Evolutionary conservation across 116 monocot genomes (phyloP).

Genomic region (Trichopus zeylanicus): DNA sequence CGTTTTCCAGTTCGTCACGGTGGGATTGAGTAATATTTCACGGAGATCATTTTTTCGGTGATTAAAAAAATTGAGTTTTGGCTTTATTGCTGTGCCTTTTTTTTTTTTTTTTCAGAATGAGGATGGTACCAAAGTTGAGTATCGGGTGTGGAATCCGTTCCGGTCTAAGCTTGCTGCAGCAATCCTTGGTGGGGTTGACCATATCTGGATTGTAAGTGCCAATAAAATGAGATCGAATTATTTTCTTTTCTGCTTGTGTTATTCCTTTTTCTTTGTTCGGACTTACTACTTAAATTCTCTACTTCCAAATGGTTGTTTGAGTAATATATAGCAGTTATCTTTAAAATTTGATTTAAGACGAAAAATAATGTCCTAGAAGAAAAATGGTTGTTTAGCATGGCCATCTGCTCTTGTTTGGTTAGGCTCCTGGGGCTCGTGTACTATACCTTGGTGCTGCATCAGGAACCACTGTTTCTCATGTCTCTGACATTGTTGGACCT

Average conservation of each 20-base stretch:
- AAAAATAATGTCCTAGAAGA: no score
- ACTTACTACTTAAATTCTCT: no score
- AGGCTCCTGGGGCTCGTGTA: slow-evolving; percentile 66
- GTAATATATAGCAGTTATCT: no score
- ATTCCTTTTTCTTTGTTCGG: no score
- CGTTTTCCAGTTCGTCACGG: no score
- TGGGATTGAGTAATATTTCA: no score
- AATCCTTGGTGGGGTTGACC: slow-evolving; percentile 85
- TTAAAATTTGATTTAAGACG: no score
- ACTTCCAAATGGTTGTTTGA: no score
- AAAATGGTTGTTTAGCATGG: background rate
- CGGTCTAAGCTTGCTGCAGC: slow-evolving; percentile 86
- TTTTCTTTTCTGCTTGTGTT: no score
- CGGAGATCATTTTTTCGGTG: no score
- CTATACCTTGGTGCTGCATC: slow-evolving; percentile 93
- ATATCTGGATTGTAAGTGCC: slow-evolving; percentile 78
- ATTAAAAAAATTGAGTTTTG: background rate
- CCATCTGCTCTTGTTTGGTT: background rate
- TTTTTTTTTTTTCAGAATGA: slow-evolving; percentile 32
- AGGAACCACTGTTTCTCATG: slow-evolving; percentile 91
- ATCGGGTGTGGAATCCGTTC: slow-evolving; percentile 96
- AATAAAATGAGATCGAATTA: no score
- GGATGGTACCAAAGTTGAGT: slow-evolving; percentile 79
- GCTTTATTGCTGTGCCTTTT: background rate
- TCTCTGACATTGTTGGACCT: slow-evolving; percentile 92